A percentile compares a stretch with the other conserved stretches of the same genome.
phyloP scores from a whole-genome alignment of 2,329 filamentous ascomycete genomes.

The Pseudonectria foliicola region DNA sequence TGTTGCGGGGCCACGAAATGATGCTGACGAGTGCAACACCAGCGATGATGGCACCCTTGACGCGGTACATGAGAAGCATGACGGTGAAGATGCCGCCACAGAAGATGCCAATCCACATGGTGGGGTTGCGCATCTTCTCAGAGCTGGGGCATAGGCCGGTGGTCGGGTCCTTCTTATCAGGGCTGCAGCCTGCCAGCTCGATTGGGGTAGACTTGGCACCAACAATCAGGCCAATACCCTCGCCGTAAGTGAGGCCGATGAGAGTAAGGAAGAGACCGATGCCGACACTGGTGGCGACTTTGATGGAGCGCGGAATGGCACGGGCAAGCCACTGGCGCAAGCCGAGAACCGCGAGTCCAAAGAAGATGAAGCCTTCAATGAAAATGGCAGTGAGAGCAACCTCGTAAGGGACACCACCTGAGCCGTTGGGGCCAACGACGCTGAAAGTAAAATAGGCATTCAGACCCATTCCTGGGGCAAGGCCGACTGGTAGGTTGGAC shows the following conservation, averaged over 20 bases:
- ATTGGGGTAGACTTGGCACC: slow-evolving; percentile 63
- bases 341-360: slow-evolving; percentile 69
- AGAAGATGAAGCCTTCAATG: slow-evolving; percentile 80
- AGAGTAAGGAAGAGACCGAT: slow-evolving; percentile 77
- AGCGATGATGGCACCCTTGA: slow-evolving; percentile 80
- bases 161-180: slow-evolving; percentile 24
- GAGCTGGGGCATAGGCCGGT: slow-evolving; percentile 52
- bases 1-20: slow-evolving; percentile 78
- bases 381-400: slow-evolving; percentile 82
- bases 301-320: slow-evolving; percentile 76
- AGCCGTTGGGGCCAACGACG: slow-evolving; percentile 66
- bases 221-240: slow-evolving; percentile 73
- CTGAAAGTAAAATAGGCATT: slow-evolving; percentile 85
- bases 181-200: slow-evolving; percentile 64
- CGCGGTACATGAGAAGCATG: slow-evolving; percentile 74
- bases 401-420: slow-evolving; percentile 63
- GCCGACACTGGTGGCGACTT: slow-evolving; percentile 77
- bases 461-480: slow-evolving; percentile 45
- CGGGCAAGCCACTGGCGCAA: slow-evolving; percentile 84
- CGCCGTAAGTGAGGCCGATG: slow-evolving; percentile 70
- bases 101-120: slow-evolving; percentile 86
- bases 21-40: slow-evolving; percentile 80
- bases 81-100: slow-evolving; percentile 75
- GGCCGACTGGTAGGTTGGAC: slow-evolving; percentile 55
- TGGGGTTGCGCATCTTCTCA: slow-evolving; percentile 73